These are phyloP conservation scores for Kernera saxatilis DNA, from an alignment of 345 rosid genomes.

Conservation along the genomic window DNA sequence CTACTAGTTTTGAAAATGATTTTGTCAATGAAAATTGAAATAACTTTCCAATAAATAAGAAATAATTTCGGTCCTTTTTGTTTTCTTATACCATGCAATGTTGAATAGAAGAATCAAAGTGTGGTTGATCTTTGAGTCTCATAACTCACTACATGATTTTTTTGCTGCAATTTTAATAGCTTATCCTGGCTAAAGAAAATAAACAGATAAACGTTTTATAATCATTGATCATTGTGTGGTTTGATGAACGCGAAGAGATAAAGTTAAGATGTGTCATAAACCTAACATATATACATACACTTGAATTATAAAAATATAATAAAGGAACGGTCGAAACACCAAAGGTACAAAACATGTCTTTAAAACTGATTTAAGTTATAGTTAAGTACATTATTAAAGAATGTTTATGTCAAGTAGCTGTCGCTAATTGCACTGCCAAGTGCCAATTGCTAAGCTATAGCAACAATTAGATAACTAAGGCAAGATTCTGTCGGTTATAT, in stretches of 20 bases:
- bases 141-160: not conserved
- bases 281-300: not conserved
- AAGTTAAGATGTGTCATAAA: not conserved
- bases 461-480: not conserved
- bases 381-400: not conserved
- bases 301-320: not conserved
- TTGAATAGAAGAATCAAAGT: not conserved
- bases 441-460: not conserved
- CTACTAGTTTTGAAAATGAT: not conserved
- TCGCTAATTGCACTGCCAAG: constrained; percentile 22
- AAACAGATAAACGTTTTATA: not conserved
- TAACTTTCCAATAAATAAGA: not conserved
- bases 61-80: not conserved
- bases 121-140: not conserved
- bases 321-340: constrained; percentile 13
- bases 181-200: not conserved
- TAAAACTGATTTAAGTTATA: not conserved
- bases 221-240: not conserved
- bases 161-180: not conserved
- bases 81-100: not conserved
- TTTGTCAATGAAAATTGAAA: not conserved
- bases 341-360: constrained; percentile 1
- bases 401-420: constrained; percentile 4
- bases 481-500: constrained; percentile 17
- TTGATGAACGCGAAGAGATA: not conserved